These are phyloP conservation scores for Populus tremula DNA, from an alignment of 345 rosid species.

Conservation along the genomic window DNA sequence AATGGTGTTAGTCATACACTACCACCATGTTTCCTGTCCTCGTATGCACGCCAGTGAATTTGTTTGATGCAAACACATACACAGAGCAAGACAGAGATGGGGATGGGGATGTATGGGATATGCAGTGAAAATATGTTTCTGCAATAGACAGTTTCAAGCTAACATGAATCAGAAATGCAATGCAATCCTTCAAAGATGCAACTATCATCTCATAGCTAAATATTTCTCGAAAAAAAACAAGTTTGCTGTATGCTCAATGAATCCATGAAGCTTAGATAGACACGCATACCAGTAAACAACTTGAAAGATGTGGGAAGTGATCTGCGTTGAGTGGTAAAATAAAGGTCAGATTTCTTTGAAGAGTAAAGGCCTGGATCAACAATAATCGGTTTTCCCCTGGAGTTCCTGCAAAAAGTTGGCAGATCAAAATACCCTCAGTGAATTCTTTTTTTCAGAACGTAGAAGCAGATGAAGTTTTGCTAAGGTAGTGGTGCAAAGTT, in stretches of 20 bases:
- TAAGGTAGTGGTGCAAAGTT: background rate
- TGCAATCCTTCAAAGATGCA: background rate
- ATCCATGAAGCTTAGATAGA: conserved; percentile 8
- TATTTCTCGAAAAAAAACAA: background rate
- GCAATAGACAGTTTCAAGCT: background rate
- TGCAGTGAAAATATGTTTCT: background rate
- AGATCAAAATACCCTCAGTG: background rate
- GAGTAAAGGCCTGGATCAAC: conserved; percentile 93
- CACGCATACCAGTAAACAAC: conserved; percentile 68
- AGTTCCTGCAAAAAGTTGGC: conserved; percentile 49
- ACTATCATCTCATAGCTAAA: background rate
- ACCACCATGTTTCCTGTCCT: background rate
- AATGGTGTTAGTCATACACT: background rate
- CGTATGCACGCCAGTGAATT: background rate
- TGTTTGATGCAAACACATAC: background rate
- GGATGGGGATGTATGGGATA: too few species aligned
- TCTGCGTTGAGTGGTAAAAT: conserved; percentile 85
- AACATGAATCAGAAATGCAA: background rate
- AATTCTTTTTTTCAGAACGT: background rate
- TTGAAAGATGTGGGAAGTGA: conserved; percentile 85
- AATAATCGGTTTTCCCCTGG: conserved; percentile 80
- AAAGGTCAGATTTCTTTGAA: conserved; percentile 80
- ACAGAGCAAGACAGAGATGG: background rate
- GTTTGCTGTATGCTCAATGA: background rate
- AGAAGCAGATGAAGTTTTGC: background rate